phyloP scores from a whole-genome alignment of 2,329 filamentous ascomycete genomes.

The Daldinia sp. region DNA sequence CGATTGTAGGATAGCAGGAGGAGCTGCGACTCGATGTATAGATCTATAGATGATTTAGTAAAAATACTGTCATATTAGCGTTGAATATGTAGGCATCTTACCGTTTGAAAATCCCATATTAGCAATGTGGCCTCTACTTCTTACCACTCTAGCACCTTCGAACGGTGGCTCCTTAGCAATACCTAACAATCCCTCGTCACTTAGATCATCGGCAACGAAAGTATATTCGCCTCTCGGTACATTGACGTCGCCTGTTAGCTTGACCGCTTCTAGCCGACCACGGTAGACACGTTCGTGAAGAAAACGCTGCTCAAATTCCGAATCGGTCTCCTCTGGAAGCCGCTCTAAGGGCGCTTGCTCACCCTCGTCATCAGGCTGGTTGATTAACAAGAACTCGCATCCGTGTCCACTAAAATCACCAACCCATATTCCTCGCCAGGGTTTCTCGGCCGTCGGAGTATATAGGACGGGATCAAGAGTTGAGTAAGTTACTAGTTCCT shows the following conservation, averaged over 20 bases:
- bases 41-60: slow-evolving; percentile 64
- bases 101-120: slow-evolving; percentile 76
- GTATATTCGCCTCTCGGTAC: slow-evolving; percentile 88
- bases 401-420: slow-evolving; percentile 91
- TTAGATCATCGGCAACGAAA: slow-evolving; percentile 84
- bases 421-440: slow-evolving; percentile 91
- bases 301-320: slow-evolving; percentile 60
- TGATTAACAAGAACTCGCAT: slow-evolving; percentile 85
- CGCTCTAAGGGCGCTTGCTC: slow-evolving; percentile 58
- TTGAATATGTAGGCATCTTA: slow-evolving; percentile 58
- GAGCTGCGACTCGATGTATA: slow-evolving; percentile 79
- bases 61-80: slow-evolving; percentile 27
- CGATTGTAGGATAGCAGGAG: slow-evolving; percentile 82
- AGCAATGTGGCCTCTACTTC: slow-evolving; percentile 82
- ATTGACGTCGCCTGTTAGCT: slow-evolving; percentile 91
- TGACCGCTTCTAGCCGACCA: slow-evolving; percentile 84
- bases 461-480: slow-evolving; percentile 82
- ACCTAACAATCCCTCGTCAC: slow-evolving; percentile 72
- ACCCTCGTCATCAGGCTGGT: slow-evolving; percentile 73
- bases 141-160: slow-evolving; percentile 78
- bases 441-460: slow-evolving; percentile 81
- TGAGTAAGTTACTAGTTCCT: slow-evolving; percentile 71
- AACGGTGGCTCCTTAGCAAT: slow-evolving; percentile 76
- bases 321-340: slow-evolving; percentile 57
- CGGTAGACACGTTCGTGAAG: slow-evolving; percentile 65